Percentiles rank a stretch among this genome's conserved stretches.
phyloP scores from a whole-genome alignment of 1,284 basidiomycete species.

The Austroboletus niveus region DNA sequence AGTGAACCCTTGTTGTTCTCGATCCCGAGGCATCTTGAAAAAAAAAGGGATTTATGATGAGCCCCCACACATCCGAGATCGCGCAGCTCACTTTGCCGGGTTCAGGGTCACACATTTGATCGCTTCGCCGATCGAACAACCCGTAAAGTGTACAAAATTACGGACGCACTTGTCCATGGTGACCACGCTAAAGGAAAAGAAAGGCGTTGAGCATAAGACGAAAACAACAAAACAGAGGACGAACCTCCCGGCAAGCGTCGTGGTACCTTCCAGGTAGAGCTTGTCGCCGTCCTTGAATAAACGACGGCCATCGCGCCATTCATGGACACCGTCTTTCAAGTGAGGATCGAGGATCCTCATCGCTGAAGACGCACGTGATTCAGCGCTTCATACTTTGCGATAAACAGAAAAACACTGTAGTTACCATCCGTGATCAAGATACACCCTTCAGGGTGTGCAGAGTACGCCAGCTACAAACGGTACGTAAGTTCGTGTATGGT shows the following conservation, averaged over 20 bases:
- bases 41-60: background rate
- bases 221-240: background rate
- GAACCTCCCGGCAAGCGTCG: conserved; percentile 82
- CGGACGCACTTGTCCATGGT: conserved; percentile 81
- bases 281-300: conserved; percentile 81
- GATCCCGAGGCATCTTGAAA: conserved; percentile 68
- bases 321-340: conserved; percentile 79
- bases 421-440: conserved; percentile 86
- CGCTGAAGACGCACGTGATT: conserved; percentile 41
- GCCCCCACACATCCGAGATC: background rate
- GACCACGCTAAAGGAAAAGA: conserved; percentile 53
- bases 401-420: conserved; percentile 4
- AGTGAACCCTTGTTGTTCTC: conserved; percentile 78
- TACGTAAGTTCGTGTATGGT: background rate
- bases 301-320: conserved; percentile 80
- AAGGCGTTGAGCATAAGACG: background rate
- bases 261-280: conserved; percentile 81
- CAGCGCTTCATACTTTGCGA: background rate
- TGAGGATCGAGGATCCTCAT: conserved; percentile 87
- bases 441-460: conserved; percentile 79
- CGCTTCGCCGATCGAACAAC: conserved; percentile 78
- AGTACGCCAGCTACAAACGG: conserved; percentile 70
- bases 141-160: conserved; percentile 82
- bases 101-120: conserved; percentile 83
- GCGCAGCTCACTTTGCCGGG: conserved; percentile 62